Evolutionary conservation across 2,329 filamentous ascomycete species (phyloP), one percentile per base, ranked within the genome.

Genomic region (Juglanconis oblonga): DNA sequence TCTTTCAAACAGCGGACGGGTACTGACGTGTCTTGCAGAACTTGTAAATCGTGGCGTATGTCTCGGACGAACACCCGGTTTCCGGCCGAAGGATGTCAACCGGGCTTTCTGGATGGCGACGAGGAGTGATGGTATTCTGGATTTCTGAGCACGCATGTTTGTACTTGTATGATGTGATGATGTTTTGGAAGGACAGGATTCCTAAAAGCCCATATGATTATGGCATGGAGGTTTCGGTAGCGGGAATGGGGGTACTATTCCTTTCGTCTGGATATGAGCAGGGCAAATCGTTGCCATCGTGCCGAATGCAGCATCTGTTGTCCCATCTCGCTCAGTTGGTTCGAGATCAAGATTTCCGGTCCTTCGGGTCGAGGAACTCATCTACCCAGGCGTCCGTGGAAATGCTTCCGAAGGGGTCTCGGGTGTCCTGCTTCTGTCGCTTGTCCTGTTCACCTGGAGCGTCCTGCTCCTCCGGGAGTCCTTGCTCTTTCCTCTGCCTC

Each of bases 21-120:
- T 38, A 36, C 56, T 64, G 24, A 62, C 38, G 5, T 7, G 2
- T 7, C 17, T 24, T 14, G n/a, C 55, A 73, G 73, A 72, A 62
- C 56, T 75, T n/a, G 65, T 66, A 3, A 40, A 59, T 1, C 63
- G 67, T 1, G 67, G 60, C 1, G 67, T 66, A 0, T 75, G 73
- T 57, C 62, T 75, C 0, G 72, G 71, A 1, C 62, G 69, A 35
- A 63, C 70, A 3, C 71, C 72, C 2, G 72, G 71, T 0, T 69
- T 73, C 54, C 67, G 67, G 13, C 62, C 62, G 17, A 33, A 45
- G 13, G 70, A 73, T 45, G 67, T 75, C 14, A 69, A 73, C 38
- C 48, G 58, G 6, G 69, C 72, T 24, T 70, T 72, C 53, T 68
- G 69, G 67, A 59, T 48, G 36, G 61, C 57, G 10, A 52, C 50